phyloP scores from a whole-genome alignment of 2,329 filamentous ascomycete species.

The Paradendryphiella salina region DNA sequence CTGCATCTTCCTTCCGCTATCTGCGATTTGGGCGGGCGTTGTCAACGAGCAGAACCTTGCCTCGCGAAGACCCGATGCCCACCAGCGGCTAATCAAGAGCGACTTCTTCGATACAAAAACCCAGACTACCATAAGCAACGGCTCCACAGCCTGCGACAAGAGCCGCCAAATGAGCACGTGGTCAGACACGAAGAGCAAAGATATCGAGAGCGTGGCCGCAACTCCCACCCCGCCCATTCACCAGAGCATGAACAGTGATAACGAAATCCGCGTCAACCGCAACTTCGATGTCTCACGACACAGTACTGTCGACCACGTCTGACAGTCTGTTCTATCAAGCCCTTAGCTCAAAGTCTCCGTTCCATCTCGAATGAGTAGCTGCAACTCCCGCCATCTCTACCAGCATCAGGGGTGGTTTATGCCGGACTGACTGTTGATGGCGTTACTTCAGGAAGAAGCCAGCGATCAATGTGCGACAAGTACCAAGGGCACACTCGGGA shows the following conservation, averaged over 20 bases:
- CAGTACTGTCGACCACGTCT: constrained; percentile 16
- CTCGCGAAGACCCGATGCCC: constrained; percentile 27
- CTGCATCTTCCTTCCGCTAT: constrained; percentile 66
- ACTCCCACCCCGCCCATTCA: constrained; percentile 4
- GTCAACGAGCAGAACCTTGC: constrained; percentile 29
- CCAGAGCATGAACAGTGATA: constrained; percentile 13
- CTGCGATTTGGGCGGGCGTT: constrained; percentile 64
- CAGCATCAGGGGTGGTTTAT: neutral
- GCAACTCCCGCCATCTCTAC: neutral
- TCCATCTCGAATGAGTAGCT: neutral
- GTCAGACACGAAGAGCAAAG: constrained; percentile 23
- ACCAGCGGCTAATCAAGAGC: constrained; percentile 33
- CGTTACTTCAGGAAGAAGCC: neutral
- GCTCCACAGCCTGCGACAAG: constrained; percentile 23
- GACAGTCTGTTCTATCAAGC: neutral
- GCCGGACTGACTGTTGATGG: neutral
- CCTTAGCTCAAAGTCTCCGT: neutral
- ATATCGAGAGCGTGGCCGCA: constrained; percentile 16
- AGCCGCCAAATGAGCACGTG: constrained; percentile 23
- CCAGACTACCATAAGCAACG: constrained; percentile 9
- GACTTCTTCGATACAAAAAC: constrained; percentile 25
- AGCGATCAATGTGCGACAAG: neutral
- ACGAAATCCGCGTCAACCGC: constrained; percentile 26
- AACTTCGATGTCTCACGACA: constrained; percentile 29
- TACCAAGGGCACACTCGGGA: neutral